Base-by-base conservation (phyloP, 495 filamentous ascomycete species). In the Choiromyces venosus region DNA sequence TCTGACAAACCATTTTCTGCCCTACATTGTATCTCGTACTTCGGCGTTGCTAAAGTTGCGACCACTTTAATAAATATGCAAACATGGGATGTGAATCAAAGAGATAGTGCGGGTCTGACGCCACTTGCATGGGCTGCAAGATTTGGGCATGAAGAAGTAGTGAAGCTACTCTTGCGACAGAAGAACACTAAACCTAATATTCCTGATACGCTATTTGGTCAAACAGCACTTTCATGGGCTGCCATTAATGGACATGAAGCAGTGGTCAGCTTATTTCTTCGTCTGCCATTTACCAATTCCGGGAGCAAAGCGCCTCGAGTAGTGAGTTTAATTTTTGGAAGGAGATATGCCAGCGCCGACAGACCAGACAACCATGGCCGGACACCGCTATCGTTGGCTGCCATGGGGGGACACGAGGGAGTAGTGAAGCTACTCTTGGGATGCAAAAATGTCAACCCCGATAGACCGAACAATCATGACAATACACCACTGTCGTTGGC, bases 191-290 rank as follows among this genome's bases (percentile, higher is more conserved):
- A 71, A 12, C 36, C 40, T n/a, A 36, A 65, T 37, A 36, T 46
- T 7, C 35, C 37, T 8, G 37, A 40, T 7, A 70, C 37, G n/a
- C 9, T 8, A n/a, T 70, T 10, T 52, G 46, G 68, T 36, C 44
- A 44, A 25, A 71, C 69, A 36, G 44, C 69, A 37, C 33, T 71
- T 10, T 71, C 35, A n/a, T 37, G 35, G 36, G 69, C 69, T 9
- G 69, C 69, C 21, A 19, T 37, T 29, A 42, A 9, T 4, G 69
- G 69, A 36, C 69, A 71, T 67, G 69, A 36, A n/a, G 69, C 9
- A 10, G 52, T 71, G 14, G 69, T 71, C 33, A 67, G 33, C 21
- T 25, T 39, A 36, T 61, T 71, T 36, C 25, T 71, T 37, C 3
- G 37, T 21, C 69, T 1, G 2, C 25, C 4, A 21, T 37, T 36